phyloP scores from a whole-genome alignment of 371 early-diverging fungal genomes.

The Mortierella polycephala region DNA sequence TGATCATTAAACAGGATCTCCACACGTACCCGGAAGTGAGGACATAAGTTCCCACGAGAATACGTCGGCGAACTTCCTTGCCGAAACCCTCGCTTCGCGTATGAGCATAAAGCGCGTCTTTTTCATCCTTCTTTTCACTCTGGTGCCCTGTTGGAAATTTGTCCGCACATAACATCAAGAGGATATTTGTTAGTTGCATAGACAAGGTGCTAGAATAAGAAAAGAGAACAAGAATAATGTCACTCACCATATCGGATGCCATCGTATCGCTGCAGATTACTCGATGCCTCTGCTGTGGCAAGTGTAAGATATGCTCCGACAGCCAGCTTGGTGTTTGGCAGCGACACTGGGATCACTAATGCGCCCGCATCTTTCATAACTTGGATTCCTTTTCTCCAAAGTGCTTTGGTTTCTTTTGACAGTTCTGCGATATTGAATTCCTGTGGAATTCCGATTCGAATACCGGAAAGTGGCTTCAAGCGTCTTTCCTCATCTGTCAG shows the following conservation, averaged over 20 bases:
- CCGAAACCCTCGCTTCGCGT: conserved; percentile 82
- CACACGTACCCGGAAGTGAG: conserved; percentile 75
- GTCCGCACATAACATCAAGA: too few species aligned
- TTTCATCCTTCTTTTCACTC: conserved; percentile 20
- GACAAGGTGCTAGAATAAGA: background rate
- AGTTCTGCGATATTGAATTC: conserved; percentile 80
- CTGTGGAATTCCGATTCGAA: conserved; percentile 80
- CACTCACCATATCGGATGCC: conserved; percentile 84
- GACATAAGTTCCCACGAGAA: conserved; percentile 87
- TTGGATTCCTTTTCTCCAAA: conserved; percentile 74
- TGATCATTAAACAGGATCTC: background rate
- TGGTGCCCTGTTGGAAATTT: conserved; percentile 55
- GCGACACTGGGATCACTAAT: conserved; percentile 71
- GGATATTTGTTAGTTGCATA: background rate
- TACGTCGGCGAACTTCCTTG: conserved; percentile 82
- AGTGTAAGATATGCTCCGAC: conserved; percentile 90
- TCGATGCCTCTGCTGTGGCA: conserved; percentile 92
- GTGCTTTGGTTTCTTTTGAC: conserved; percentile 56
- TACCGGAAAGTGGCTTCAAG: conserved; percentile 58
- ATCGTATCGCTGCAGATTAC: conserved; percentile 90
- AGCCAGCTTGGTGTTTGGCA: conserved; percentile 77
- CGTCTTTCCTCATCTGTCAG: conserved; percentile 17
- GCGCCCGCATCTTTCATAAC: conserved; percentile 72
- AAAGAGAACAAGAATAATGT: background rate
- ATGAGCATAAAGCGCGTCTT: conserved; percentile 65